Percentiles rank a stretch among this genome's conserved stretches.
Conservation (phyloP, 192 early-diverging fungal genomes). For the Coemansia sp. region DNA sequence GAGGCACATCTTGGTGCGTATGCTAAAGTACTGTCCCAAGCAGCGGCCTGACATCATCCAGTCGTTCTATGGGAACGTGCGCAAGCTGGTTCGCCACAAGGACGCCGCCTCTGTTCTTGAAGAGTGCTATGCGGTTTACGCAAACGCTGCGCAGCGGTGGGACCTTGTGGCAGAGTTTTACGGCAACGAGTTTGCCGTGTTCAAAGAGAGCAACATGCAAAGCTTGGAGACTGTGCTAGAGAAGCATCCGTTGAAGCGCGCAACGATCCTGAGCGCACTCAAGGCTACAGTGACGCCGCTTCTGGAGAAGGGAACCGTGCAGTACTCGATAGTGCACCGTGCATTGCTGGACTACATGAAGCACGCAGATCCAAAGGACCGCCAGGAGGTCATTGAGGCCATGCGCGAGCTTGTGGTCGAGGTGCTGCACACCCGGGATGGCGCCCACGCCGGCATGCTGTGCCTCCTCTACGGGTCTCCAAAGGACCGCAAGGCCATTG, state of each 20-base stretch:
- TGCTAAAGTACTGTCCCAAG: constrained; percentile 80
- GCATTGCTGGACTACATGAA: constrained; percentile 83
- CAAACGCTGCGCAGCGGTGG: constrained; percentile 71
- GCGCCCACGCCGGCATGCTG: constrained; percentile 81
- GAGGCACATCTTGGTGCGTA: constrained; percentile 81
- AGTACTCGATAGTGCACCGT: constrained; percentile 81
- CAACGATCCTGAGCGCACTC: constrained; percentile 67
- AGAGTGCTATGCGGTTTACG: constrained; percentile 77
- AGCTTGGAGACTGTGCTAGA: constrained; percentile 58
- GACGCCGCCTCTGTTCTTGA: constrained; percentile 87
- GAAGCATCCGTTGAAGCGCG: constrained; percentile 33
- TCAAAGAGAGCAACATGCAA: constrained; percentile 60
- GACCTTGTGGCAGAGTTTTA: constrained; percentile 89
- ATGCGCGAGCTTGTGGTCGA: constrained; percentile 82
- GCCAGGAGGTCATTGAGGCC: constrained; percentile 68
- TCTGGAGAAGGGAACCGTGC: constrained; percentile 80
- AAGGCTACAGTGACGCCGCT: constrained; percentile 64
- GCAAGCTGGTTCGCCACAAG: constrained; percentile 84
- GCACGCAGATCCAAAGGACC: constrained; percentile 60
- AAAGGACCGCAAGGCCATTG: constrained; percentile 90
- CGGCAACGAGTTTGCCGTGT: constrained; percentile 87
- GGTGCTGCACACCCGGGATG: constrained; percentile 92
- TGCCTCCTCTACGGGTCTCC: constrained; percentile 74
- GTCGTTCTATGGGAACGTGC: constrained; percentile 78
- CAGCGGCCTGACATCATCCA: constrained; percentile 69